Percentiles rank a stretch among this genome's conserved stretches.
phyloP scores from a whole-genome alignment of 805 yeast species.

The Starmerella powellii region DNA sequence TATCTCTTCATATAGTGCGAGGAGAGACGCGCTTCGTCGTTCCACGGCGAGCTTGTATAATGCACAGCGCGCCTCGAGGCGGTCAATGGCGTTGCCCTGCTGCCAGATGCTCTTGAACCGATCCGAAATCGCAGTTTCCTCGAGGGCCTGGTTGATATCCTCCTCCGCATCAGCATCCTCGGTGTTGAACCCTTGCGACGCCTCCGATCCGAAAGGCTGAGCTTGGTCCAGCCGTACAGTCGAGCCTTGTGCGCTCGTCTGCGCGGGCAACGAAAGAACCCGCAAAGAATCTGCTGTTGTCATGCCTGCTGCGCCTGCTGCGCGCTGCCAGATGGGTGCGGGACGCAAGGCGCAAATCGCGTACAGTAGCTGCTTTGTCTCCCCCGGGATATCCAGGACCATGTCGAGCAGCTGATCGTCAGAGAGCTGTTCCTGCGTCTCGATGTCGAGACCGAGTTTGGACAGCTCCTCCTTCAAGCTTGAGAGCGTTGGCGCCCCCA shows the following conservation, averaged over 20 bases:
- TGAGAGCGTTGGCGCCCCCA: slow-evolving; percentile 42
- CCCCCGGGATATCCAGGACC: slow-evolving; percentile 1
- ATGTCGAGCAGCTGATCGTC: slow-evolving; percentile 17
- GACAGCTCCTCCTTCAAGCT: slow-evolving; percentile 36
- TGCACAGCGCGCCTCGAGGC: slow-evolving; percentile 9
- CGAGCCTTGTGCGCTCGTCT: too few species aligned
- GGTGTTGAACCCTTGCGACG: too few species aligned
- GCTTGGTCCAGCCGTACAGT: too few species aligned
- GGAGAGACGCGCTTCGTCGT: neutral
- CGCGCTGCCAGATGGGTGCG: slow-evolving; percentile 1
- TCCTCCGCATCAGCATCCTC: too few species aligned
- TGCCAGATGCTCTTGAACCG: slow-evolving; percentile 5
- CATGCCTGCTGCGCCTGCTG: neutral
- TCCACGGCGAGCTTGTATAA: slow-evolving; percentile 11
- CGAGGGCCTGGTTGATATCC: slow-evolving; percentile 1
- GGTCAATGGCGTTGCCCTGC: neutral
- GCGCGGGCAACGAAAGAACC: neutral
- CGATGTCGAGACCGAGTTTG: slow-evolving; percentile 27
- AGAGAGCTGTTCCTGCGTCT: slow-evolving; percentile 7
- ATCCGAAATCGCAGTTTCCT: neutral
- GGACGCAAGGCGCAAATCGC: slow-evolving; percentile 9
- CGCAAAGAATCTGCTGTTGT: neutral
- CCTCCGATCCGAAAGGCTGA: too few species aligned
- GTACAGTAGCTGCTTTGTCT: neutral
- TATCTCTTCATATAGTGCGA: slow-evolving; percentile 9